These are phyloP conservation scores for Cardamine occulta DNA, from an alignment of 345 rosid genomes.

Conservation along the genomic window DNA sequence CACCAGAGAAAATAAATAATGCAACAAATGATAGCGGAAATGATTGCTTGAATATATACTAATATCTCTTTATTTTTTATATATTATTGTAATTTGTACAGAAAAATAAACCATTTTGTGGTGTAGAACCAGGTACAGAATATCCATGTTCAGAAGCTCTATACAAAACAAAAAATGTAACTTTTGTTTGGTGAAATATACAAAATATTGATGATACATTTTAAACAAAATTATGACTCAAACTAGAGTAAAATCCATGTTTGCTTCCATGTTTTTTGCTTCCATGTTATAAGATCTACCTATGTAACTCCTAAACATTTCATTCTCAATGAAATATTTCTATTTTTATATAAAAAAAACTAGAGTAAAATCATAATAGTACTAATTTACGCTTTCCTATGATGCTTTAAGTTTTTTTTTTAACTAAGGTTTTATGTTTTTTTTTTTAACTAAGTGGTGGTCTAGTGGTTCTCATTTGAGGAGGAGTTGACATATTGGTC, in stretches of 20 bases:
- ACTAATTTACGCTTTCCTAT: neutral
- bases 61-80: conserved; percentile 9
- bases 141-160: neutral
- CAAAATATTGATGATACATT: neutral
- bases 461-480: too few species aligned
- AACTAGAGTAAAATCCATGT: neutral
- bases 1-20: conserved; percentile 13
- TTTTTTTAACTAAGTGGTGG: too few species aligned
- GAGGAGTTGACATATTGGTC: too few species aligned
- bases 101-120: neutral
- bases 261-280: too few species aligned
- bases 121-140: neutral
- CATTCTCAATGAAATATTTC: too few species aligned
- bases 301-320: too few species aligned
- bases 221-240: neutral
- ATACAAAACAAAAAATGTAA: neutral
- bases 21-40: conserved; percentile 32
- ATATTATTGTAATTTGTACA: conserved; percentile 1
- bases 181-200: neutral
- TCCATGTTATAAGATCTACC: too few species aligned
- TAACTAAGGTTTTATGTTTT: neutral
- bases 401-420: neutral
- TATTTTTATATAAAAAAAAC: too few species aligned
- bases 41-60: conserved; percentile 35
- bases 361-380: neutral